A percentile compares a stretch with the other conserved stretches of the same genome.
Conservation (phyloP, 257 asterid genomes). For the Linderniella brevidens region DNA sequence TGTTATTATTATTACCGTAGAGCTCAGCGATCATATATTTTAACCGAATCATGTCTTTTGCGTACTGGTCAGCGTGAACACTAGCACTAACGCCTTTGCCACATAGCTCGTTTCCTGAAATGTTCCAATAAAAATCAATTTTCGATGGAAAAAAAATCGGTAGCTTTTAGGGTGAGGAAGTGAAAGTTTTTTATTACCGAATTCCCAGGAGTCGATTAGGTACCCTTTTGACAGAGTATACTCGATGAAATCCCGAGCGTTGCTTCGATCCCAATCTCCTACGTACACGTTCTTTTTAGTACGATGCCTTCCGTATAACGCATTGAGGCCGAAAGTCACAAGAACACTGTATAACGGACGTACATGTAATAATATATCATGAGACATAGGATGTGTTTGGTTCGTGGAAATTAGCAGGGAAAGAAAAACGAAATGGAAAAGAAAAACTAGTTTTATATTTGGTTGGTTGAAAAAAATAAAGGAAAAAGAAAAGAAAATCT, state of each 20-base stretch:
- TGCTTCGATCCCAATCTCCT: slow-evolving; percentile 70
- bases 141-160: neutral
- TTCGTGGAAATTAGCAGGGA: no score
- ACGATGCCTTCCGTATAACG: slow-evolving; percentile 62
- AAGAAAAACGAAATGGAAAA: no score
- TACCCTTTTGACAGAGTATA: slow-evolving; percentile 67
- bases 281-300: slow-evolving; percentile 29
- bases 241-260: slow-evolving; percentile 51
- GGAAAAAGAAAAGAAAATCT: no score
- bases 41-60: slow-evolving; percentile 41
- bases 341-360: neutral
- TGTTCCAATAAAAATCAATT: neutral
- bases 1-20: slow-evolving; percentile 14
- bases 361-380: no score
- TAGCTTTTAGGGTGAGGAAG: slow-evolving; percentile 4
- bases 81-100: slow-evolving; percentile 83
- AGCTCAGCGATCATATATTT: slow-evolving; percentile 30
- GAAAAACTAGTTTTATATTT: no score
- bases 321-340: slow-evolving; percentile 59
- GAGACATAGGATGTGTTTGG: no score
- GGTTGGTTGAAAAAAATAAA: no score
- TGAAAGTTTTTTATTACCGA: slow-evolving; percentile 29
- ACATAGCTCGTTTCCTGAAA: slow-evolving; percentile 74
- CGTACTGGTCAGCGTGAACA: slow-evolving; percentile 58
- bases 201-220: slow-evolving; percentile 75